Base-by-base conservation (phyloP, 2,329 filamentous ascomycete species). In the Beauveria australis region DNA sequence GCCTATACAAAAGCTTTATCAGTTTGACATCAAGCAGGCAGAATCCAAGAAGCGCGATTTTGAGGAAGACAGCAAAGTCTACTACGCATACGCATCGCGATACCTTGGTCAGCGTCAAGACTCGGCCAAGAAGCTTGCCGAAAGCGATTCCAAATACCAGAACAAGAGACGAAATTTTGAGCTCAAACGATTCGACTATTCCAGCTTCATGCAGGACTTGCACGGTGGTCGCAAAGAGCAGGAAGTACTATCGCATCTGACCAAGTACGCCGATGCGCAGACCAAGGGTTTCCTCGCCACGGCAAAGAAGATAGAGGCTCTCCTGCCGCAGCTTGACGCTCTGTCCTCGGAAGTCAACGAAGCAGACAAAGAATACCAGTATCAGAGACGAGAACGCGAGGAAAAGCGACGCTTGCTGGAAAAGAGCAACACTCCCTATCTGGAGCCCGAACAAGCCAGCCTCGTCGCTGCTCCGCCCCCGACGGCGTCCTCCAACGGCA, bases 161-260 rank as follows among this genome's bases (percentile, higher is more conserved):
- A 86, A 83, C 51, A 97, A 97, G 77, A 85, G 92, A 66, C 87
- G 91, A 49, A 96, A 92, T 67, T 99, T 99, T 69, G 94, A 99
- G 77, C 81, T 99, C 61, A 97, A 96, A 77, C 88, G 95, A 10
- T 99, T 99, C 69, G 95, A 99, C 74, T 99, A 99, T 73, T 97
- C 93, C 3, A 96, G 91, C 16, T 99, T 97, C 71, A 96, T 99
- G 90, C 93, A 97, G 69, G 94, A 99, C 77, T 81, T 99, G n/a
- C 94, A 97, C 64, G 94, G 94, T 33, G 94, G 94, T n/a, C 88
- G 94, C 64, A 99, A 97, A 72, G 94, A 99, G 69, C 94, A 97
- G 70, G 94, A 99, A 72, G 90, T 99, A 5, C 76, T 99, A 33
- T 97, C 93, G 1, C 90, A 97, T 70, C 80, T 99, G 37, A 99